Evolutionary conservation across 176 grass and related monocot species (phyloP), one percentile per base, ranked within the genome.

Genomic region (Hyparrhenia diplandra): DNA sequence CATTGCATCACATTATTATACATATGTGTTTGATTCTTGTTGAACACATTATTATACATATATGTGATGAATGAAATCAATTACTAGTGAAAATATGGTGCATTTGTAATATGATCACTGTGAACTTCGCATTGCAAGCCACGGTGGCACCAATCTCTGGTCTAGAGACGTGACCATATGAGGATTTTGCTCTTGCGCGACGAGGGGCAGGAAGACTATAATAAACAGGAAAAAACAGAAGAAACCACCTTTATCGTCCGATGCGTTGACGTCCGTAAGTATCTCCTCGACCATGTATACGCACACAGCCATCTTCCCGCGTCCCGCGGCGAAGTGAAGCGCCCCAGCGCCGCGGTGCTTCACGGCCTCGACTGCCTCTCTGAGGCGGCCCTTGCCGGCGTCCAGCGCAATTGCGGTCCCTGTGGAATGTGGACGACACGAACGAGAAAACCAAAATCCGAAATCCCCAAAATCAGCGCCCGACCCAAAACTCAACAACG

Each of bases 261-360:
- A 20, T 37, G 37, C 34, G 13, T 82, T 47, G 40, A 63, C 57
- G 20, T 82, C 55, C 55, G 73, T 28, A 13, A 5, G 55, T 29
- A 83, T 42, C 41, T 75, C 59, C 70, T 83, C n/a, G n/a, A 83
- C 70, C 30, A 83, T 59, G 70, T 83, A 83, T 10, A 16, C 43
- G 45, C 81, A 83, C 16, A 83, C 32, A 8, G 23, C 0, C 45
- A 47, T 28, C 71, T 17, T 75, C 23, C 60, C 71, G 11, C 17
- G 43, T 10, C 43, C n/a, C 32, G 81, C 45, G 23, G 81, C n/a
- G 32, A 41, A 0, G 71, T 83, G 81, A 34, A 83, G 71, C 16
- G 60, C 60, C 17, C 81, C 31, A 10, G 81, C 70, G 16, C 81
- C 81, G 5, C 16, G 23, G 40, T n/a, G 2, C 71, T 7, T 52